Percentiles rank a stretch among this genome's conserved stretches.
These are phyloP conservation scores for Lagenidium giganteum DNA, from an alignment of 352 stramenopile genomes.

Conservation along the genomic window DNA sequence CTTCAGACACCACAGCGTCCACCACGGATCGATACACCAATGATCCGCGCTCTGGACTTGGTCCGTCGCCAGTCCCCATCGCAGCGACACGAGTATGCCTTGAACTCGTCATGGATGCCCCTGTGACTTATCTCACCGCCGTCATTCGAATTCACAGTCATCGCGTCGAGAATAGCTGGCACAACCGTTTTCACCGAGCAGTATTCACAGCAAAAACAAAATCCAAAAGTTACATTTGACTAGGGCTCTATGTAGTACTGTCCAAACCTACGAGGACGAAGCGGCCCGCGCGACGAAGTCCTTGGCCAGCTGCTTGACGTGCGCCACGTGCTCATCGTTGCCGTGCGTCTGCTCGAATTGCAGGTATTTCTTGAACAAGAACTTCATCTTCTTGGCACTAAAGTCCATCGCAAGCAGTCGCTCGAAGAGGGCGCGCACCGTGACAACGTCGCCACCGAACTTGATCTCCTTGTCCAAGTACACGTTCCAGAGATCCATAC, in stretches of 20 bases:
- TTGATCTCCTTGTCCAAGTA: slow-evolving; percentile 98
- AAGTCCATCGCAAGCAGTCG: slow-evolving; percentile 93
- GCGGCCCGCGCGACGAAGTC: slow-evolving; percentile 86
- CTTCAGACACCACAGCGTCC: slow-evolving; percentile 5
- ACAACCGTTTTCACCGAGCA: too few relatives aligned
- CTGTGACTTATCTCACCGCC: too few relatives aligned
- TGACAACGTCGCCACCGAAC: slow-evolving; percentile 66
- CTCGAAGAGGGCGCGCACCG: slow-evolving; percentile 89
- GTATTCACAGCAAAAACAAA: too few relatives aligned
- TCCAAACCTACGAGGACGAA: too few relatives aligned
- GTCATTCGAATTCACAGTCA: too few relatives aligned
- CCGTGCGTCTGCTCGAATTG: slow-evolving; percentile 92
- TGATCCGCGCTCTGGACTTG: slow-evolving; percentile 3
- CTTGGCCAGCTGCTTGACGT: slow-evolving; percentile 94
- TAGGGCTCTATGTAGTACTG: too few relatives aligned
- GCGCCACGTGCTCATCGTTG: slow-evolving; percentile 76
- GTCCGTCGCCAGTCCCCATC: background rate
- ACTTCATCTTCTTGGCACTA: slow-evolving; percentile 98
- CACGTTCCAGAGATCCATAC: slow-evolving; percentile 95
- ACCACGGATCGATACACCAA: slow-evolving; percentile 8
- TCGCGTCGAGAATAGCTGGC: too few relatives aligned
- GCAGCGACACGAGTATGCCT: background rate
- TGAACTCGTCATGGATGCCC: slow-evolving; percentile 1
- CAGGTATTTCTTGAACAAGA: slow-evolving; percentile 97
- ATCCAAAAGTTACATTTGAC: too few relatives aligned